phyloP scores from a whole-genome alignment of 805 yeast species.

The Martiniozyma abietophila region DNA sequence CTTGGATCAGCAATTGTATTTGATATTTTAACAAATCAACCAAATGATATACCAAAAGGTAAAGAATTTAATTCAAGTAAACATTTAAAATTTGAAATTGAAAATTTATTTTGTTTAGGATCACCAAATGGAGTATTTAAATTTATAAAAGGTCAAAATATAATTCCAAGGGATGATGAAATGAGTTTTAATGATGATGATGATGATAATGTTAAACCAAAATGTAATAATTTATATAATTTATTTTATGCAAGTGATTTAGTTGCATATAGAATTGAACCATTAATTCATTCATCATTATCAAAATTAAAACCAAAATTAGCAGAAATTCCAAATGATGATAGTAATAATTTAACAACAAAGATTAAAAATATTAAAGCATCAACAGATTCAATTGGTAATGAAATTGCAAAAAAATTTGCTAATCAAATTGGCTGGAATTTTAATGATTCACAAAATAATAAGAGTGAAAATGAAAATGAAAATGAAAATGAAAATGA shows the following conservation, averaged over 20 bases:
- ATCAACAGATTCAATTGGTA: constrained; percentile 22
- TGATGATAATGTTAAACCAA: constrained; percentile 34
- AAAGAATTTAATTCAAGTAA: constrained; percentile 24
- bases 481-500: constrained; percentile 6
- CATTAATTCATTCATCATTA: constrained; percentile 49
- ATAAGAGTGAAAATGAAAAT: too few relatives aligned
- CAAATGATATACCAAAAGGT: constrained; percentile 22
- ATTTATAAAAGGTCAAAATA: constrained; percentile 53
- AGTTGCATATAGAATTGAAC: constrained; percentile 83
- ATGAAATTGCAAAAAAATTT: constrained; percentile 16
- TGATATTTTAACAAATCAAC: constrained; percentile 56
- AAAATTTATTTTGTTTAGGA: constrained; percentile 72
- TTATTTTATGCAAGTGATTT: constrained; percentile 90
- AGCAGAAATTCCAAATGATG: constrained; percentile 49
- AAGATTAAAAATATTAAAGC: constrained; percentile 7
- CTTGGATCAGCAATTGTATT: constrained; percentile 80
- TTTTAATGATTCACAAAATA: too few relatives aligned
- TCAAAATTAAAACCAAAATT: constrained; percentile 43
- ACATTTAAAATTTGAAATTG: constrained; percentile 60
- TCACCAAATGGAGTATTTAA: constrained; percentile 88
- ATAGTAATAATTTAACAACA: too few relatives aligned
- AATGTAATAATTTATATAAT: constrained; percentile 63
- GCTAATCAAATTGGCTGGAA: too few relatives aligned
- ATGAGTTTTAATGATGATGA: constrained; percentile 8
- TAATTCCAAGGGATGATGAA: constrained; percentile 33